These are phyloP conservation scores for Aspergillus egyptiacus DNA, from an alignment of 495 filamentous ascomycete genomes.

Conservation along the genomic window DNA sequence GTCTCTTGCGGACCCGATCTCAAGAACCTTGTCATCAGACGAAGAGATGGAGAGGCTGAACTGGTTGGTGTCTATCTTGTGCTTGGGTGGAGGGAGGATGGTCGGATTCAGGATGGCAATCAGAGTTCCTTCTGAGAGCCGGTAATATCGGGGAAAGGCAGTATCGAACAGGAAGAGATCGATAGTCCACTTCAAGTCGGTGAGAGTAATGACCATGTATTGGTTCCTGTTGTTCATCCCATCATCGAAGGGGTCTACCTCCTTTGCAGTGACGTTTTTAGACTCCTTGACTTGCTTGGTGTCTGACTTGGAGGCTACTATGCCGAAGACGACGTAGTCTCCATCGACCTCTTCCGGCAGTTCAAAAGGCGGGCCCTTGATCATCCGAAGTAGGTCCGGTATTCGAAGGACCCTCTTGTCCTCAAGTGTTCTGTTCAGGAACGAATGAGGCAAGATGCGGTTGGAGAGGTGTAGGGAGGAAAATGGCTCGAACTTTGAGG, in stretches of 20 bases:
- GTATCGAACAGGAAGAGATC: conserved; percentile 89
- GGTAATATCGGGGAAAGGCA: conserved; percentile 87
- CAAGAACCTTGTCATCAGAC: conserved; percentile 81
- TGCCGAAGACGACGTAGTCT: conserved; percentile 82
- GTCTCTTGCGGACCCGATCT: conserved; percentile 80
- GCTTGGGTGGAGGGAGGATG: conserved; percentile 76
- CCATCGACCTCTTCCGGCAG: conserved; percentile 80
- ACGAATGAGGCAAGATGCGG: conserved; percentile 76
- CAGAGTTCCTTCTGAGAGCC: conserved; percentile 76
- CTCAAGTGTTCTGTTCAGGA: conserved; percentile 65
- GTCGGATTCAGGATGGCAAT: conserved; percentile 90
- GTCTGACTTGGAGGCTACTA: conserved; percentile 79
- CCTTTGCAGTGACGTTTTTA: conserved; percentile 38
- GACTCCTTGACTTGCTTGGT: conserved; percentile 60
- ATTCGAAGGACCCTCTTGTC: conserved; percentile 72
- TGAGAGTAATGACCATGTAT: conserved; percentile 87
- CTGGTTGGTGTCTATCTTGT: conserved; percentile 64
- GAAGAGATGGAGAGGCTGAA: conserved; percentile 80
- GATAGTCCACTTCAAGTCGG: conserved; percentile 84
- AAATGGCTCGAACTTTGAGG: conserved; percentile 71
- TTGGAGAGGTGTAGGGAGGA: conserved; percentile 79
- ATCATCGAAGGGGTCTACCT: conserved; percentile 45
- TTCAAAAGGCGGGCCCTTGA: conserved; percentile 80
- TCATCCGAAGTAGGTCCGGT: conserved; percentile 71
- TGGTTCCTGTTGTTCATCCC: conserved; percentile 57